Evolutionary conservation across 148 eudicot species (phyloP).

Genomic region (Diospyros lotus): DNA sequence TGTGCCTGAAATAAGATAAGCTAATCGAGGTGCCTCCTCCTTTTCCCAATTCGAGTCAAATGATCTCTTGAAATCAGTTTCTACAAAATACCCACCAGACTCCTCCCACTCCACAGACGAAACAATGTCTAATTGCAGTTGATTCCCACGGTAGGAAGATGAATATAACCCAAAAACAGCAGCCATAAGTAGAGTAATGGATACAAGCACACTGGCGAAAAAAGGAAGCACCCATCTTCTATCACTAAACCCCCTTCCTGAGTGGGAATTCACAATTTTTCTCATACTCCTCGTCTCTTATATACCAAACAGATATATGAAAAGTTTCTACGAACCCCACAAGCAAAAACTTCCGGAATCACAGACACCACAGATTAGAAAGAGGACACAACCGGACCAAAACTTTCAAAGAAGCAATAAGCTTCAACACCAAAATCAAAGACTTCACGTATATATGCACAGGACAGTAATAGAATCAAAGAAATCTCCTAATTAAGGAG

Average conservation of each 20-base stretch:
- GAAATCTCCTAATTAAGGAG: too few relatives aligned
- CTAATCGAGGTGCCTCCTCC: constrained; percentile 58
- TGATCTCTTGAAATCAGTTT: constrained; percentile 48
- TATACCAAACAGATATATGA: background rate
- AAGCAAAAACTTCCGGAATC: background rate
- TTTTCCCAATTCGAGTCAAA: constrained; percentile 17
- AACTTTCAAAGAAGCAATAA: too few relatives aligned
- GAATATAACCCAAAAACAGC: constrained; percentile 43
- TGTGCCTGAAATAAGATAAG: constrained; percentile 81
- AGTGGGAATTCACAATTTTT: constrained; percentile 48
- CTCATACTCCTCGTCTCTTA: constrained; percentile 38
- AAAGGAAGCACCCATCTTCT: constrained; percentile 68
- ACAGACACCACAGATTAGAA: too few relatives aligned
- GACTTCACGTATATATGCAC: too few relatives aligned
- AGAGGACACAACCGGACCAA: too few relatives aligned
- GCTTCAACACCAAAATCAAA: too few relatives aligned
- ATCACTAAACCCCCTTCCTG: constrained; percentile 51
- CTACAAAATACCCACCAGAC: constrained; percentile 47
- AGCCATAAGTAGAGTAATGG: constrained; percentile 41
- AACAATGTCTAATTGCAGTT: constrained; percentile 27
- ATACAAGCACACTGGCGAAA: constrained; percentile 51
- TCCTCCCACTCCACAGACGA: constrained; percentile 29
- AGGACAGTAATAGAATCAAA: too few relatives aligned
- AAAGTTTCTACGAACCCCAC: background rate
- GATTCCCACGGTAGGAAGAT: constrained; percentile 40